A percentile compares a stretch with the other conserved stretches of the same genome.
Conservation (phyloP, 805 yeast genomes). For the Ogataea chonburiensis region DNA sequence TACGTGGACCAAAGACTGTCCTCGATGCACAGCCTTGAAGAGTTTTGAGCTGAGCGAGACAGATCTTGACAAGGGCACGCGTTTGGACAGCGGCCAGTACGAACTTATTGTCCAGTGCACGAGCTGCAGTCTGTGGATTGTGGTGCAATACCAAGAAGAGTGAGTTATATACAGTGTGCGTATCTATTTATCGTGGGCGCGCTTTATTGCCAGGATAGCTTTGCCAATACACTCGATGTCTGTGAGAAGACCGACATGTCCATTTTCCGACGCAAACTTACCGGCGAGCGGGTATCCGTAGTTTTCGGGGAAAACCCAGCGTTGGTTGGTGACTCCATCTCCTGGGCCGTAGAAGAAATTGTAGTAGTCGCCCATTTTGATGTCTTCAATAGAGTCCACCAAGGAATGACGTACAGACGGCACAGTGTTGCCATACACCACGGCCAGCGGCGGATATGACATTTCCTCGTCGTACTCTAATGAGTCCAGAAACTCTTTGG, state of each 20-base stretch:
- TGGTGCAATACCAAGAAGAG: slow-evolving; percentile 62
- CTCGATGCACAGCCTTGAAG: slow-evolving; percentile 53
- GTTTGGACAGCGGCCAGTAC: slow-evolving; percentile 39
- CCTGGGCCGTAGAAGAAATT: slow-evolving; percentile 86
- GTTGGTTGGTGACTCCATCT: slow-evolving; percentile 87
- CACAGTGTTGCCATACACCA: slow-evolving; percentile 75
- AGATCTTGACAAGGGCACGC: slow-evolving; percentile 54
- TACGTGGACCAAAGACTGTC: slow-evolving; percentile 56
- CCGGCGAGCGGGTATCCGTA: slow-evolving; percentile 73
- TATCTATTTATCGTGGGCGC: slow-evolving; percentile 34
- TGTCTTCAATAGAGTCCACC: slow-evolving; percentile 60
- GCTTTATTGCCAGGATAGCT: slow-evolving; percentile 63
- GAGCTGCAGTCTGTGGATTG: slow-evolving; percentile 85
- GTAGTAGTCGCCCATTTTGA: slow-evolving; percentile 68
- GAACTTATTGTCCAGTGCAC: slow-evolving; percentile 76
- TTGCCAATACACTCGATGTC: slow-evolving; percentile 71
- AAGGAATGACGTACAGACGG: slow-evolving; percentile 85
- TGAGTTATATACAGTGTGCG: slow-evolving; percentile 1
- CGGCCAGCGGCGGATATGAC: slow-evolving; percentile 78
- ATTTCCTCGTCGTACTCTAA: slow-evolving; percentile 49
- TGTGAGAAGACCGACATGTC: slow-evolving; percentile 78
- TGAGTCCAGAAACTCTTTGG: slow-evolving; percentile 56
- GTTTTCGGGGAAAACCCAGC: slow-evolving; percentile 75
- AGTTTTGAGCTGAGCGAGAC: slow-evolving; percentile 62
- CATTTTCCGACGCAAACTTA: slow-evolving; percentile 59